These are phyloP conservation scores for Pseudoperonospora humuli DNA, from an alignment of 352 stramenopile species.

Conservation along the genomic window DNA sequence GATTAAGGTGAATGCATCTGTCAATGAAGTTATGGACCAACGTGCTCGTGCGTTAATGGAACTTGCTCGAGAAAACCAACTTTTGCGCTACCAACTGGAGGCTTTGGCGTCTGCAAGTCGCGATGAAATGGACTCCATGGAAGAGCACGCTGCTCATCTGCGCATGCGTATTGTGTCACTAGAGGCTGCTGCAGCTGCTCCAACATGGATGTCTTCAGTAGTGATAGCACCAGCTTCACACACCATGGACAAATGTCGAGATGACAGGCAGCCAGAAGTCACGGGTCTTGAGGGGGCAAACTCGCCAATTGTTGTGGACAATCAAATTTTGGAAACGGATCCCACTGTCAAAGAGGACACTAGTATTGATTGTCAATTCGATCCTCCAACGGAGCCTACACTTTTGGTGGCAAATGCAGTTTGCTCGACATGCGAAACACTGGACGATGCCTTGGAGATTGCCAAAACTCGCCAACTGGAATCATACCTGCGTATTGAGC, in stretches of 20 bases:
- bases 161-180: constrained; percentile 32
- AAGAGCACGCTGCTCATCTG: constrained; percentile 24
- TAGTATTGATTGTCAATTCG: constrained; percentile 14
- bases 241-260: constrained; percentile 4
- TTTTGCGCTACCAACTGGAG: constrained; percentile 31
- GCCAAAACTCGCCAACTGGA: constrained; percentile 21
- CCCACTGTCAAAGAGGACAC: constrained; percentile 24
- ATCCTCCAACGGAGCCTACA: constrained; percentile 12
- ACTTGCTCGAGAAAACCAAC: constrained; percentile 39
- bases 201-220: constrained; percentile 13
- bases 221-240: constrained; percentile 15
- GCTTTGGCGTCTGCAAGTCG: constrained; percentile 22
- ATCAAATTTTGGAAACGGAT: constrained; percentile 21
- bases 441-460: constrained; percentile 27
- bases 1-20: constrained; percentile 49
- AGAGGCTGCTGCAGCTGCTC: constrained; percentile 25
- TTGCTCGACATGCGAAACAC: constrained; percentile 23
- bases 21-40: constrained; percentile 39
- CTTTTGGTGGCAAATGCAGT: constrained; percentile 14
- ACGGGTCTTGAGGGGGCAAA: constrained; percentile 25
- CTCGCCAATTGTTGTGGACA: constrained; percentile 12
- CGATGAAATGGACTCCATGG: constrained; percentile 32
- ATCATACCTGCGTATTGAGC: constrained; percentile 27
- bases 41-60: constrained; percentile 26
- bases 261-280: constrained; percentile 22